Conservation (phyloP, 805 yeast species). For the Maudiozyma turicensis region DNA sequence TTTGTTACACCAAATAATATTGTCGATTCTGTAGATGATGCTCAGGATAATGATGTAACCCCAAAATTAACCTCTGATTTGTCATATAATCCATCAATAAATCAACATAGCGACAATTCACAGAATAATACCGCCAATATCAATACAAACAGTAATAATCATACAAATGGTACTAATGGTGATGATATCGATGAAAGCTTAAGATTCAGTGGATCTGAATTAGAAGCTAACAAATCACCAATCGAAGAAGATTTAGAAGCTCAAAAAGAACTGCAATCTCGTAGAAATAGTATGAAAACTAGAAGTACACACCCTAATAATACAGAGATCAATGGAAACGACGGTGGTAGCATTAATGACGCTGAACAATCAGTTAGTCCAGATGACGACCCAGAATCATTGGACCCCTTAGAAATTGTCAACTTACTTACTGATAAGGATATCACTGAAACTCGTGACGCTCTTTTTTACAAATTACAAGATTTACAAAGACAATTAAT, state of each 20-base stretch:
- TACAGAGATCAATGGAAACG: neutral
- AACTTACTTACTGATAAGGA: neutral
- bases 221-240: neutral
- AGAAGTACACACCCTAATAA: neutral
- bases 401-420: neutral
- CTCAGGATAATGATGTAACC: conserved; percentile 2
- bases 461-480: conserved; percentile 2
- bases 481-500: conserved; percentile 8
- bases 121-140: neutral
- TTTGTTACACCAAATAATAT: neutral
- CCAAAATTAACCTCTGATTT: neutral
- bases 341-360: no score
- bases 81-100: neutral
- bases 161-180: neutral
- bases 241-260: neutral
- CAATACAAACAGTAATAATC: neutral
- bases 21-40: conserved; percentile 3
- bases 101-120: neutral
- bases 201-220: neutral
- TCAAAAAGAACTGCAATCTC: neutral
- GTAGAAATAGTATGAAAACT: neutral
- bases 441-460: neutral
- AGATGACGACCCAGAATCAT: neutral
- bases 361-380: no score
- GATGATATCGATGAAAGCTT: neutral